Evolutionary conservation across 2,329 filamentous ascomycete genomes (phyloP).

Genomic region (Fusarium sp.): DNA sequence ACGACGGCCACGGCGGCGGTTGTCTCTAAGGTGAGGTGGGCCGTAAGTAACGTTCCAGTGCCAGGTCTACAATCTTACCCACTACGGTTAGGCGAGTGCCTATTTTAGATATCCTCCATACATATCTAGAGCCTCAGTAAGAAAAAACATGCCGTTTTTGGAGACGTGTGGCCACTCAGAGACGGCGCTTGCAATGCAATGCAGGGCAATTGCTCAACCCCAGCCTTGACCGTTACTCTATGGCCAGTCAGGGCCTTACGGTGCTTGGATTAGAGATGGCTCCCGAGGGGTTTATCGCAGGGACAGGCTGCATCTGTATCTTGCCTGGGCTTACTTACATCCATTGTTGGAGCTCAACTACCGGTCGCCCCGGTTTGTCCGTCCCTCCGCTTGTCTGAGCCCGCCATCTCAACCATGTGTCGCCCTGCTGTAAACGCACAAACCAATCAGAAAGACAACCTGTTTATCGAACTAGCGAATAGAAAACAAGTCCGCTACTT

Average conservation of each 20-base stretch:
- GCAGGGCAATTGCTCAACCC: slow-evolving; percentile 20
- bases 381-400: slow-evolving; percentile 30
- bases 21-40: slow-evolving; percentile 35
- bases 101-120: slow-evolving; percentile 42
- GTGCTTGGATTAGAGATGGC: slow-evolving; percentile 22
- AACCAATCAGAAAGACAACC: slow-evolving; percentile 15
- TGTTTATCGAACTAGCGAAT: slow-evolving; percentile 17
- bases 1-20: slow-evolving; percentile 7
- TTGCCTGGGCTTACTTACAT: slow-evolving; percentile 2
- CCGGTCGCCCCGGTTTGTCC: slow-evolving; percentile 39
- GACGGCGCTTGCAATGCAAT: slow-evolving; percentile 38
- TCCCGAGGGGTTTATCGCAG: slow-evolving; percentile 10
- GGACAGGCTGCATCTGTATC: slow-evolving; percentile 12
- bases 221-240: slow-evolving; percentile 13
- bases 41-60: slow-evolving; percentile 44
- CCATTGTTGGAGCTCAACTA: slow-evolving; percentile 33
- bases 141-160: slow-evolving; percentile 32
- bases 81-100: slow-evolving; percentile 23
- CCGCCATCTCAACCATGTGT: slow-evolving; percentile 29
- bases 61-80: slow-evolving; percentile 22
- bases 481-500: slow-evolving; percentile 21
- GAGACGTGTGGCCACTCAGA: slow-evolving; percentile 27
- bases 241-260: slow-evolving; percentile 5
- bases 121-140: slow-evolving; percentile 35
- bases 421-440: slow-evolving; percentile 21